Percentiles rank a stretch among this genome's conserved stretches.
Evolutionary conservation across 1,284 basidiomycete species (phyloP).

Genomic region (Sanghuangporus sanghuang): DNA sequence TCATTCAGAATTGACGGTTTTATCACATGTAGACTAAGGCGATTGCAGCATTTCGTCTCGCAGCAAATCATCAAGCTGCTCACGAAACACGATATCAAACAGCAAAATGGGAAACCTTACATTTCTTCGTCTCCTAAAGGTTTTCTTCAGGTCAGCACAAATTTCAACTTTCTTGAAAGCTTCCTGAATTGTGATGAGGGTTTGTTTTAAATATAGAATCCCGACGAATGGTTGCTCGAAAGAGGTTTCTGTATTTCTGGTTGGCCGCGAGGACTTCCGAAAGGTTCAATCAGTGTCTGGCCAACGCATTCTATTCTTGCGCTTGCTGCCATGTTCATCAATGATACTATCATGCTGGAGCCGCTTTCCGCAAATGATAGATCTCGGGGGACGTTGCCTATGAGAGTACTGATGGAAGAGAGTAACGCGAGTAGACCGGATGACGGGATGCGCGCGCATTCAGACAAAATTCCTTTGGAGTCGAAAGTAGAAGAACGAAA

Average conservation of each 20-base stretch:
- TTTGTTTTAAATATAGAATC: background rate
- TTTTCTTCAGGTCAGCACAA: constrained; percentile 8
- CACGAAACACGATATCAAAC: constrained; percentile 8
- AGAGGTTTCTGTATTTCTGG: constrained; percentile 6
- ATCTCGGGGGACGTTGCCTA: too few relatives aligned
- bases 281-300: constrained; percentile 14
- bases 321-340: constrained; percentile 15
- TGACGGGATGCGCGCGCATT: too few relatives aligned
- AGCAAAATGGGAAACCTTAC: constrained; percentile 12
- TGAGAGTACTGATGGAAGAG: too few relatives aligned
- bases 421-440: too few relatives aligned
- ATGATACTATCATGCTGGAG: constrained; percentile 2
- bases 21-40: background rate
- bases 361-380: background rate
- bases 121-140: constrained; percentile 13
- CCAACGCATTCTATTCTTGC: constrained; percentile 9
- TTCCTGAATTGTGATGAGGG: background rate
- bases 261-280: constrained; percentile 12
- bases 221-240: constrained; percentile 8
- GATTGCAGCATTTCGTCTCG: constrained; percentile 14
- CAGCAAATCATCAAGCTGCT: constrained; percentile 14
- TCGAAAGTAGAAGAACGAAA: too few relatives aligned
- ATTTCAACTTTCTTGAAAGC: background rate
- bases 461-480: too few relatives aligned
- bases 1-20: background rate